A percentile compares a stretch with the other conserved stretches of the same genome.
Evolutionary conservation across 2,329 filamentous ascomycete genomes (phyloP).

Genomic region (Colletotrichum sp.): DNA sequence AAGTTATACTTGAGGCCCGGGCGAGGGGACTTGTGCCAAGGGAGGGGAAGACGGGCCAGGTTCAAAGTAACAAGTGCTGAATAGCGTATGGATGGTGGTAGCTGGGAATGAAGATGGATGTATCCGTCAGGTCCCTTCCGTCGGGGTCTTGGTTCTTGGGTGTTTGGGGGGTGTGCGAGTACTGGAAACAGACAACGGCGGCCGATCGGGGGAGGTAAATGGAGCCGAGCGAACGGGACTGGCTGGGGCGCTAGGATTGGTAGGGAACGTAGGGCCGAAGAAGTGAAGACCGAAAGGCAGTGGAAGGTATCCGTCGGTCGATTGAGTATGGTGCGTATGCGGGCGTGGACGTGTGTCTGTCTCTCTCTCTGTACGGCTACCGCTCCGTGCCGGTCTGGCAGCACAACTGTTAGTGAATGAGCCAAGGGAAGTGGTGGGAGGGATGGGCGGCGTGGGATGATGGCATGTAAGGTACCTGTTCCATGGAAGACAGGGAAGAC

Average conservation of each 20-base stretch:
- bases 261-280: constrained; percentile 9
- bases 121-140: background rate
- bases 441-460: background rate
- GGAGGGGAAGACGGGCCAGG: background rate
- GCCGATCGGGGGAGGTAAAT: constrained; percentile 4
- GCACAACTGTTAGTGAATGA: background rate
- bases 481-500: background rate
- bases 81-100: background rate
- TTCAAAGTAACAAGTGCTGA: background rate
- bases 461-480: background rate
- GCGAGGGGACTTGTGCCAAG: constrained; percentile 6
- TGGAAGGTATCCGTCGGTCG: background rate
- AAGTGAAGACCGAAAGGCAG: constrained; percentile 17
- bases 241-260: background rate
- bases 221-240: constrained; percentile 18
- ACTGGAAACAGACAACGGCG: background rate
- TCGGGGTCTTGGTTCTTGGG: background rate
- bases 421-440: background rate
- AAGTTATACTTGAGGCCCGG: constrained; percentile 14
- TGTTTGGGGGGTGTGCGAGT: background rate
- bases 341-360: background rate
- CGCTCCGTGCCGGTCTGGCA: constrained; percentile 10
- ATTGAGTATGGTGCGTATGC: background rate
- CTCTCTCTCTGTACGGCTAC: background rate
- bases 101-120: background rate